These are phyloP conservation scores for Patellaria atrata DNA, from an alignment of 495 filamentous ascomycete species.

Conservation along the genomic window DNA sequence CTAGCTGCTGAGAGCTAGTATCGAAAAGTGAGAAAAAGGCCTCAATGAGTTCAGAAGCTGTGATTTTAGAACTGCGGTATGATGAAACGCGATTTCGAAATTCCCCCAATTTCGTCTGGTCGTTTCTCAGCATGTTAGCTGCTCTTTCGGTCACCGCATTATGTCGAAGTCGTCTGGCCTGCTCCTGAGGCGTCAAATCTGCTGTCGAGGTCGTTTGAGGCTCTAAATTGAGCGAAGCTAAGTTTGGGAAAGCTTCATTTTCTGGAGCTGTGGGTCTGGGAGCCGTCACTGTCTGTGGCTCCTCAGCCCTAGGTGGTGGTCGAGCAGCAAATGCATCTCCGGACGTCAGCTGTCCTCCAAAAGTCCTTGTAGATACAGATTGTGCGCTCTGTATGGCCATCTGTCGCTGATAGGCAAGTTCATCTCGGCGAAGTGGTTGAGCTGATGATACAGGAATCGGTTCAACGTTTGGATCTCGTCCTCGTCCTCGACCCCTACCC, in stretches of 20 bases:
- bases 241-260: constrained; percentile 9
- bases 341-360: constrained; percentile 64
- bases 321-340: constrained; percentile 35
- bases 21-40: constrained; percentile 74
- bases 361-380: constrained; percentile 58
- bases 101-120: constrained; percentile 50
- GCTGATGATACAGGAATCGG: constrained; percentile 62
- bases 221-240: constrained; percentile 6
- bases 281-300: constrained; percentile 28
- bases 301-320: constrained; percentile 20
- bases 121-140: constrained; percentile 58
- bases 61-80: constrained; percentile 50
- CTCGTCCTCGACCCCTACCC: constrained; percentile 51
- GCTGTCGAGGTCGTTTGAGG: constrained; percentile 6
- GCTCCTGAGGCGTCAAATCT: constrained; percentile 52
- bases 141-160: constrained; percentile 75
- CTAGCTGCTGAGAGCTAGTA: constrained; percentile 58
- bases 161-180: constrained; percentile 62
- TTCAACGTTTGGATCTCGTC: constrained; percentile 65
- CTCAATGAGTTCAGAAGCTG: constrained; percentile 64
- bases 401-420: constrained; percentile 84
- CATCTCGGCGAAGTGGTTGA: constrained; percentile 69
- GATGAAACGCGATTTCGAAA: constrained; percentile 69
- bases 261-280: constrained; percentile 23
- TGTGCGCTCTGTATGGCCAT: constrained; percentile 83